A percentile compares a stretch with the other conserved stretches of the same genome.
Evolutionary conservation across 345 rosid species (phyloP).

Genomic region (Camelina neglecta): DNA sequence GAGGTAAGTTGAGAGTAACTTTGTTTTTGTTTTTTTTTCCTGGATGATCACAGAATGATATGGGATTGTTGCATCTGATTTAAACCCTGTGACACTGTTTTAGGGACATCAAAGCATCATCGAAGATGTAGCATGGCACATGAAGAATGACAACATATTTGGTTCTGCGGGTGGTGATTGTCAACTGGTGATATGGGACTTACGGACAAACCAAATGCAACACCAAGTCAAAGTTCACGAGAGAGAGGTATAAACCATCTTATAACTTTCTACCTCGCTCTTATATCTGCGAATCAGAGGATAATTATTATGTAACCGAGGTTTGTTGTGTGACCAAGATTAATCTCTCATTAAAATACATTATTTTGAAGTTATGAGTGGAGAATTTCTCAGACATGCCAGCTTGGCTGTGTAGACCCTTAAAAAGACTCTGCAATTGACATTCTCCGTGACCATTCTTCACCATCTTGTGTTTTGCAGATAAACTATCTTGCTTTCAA

Average conservation of each 20-base stretch:
- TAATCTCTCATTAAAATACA: background rate
- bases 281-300: background rate
- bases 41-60: background rate
- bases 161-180: conserved; percentile 94
- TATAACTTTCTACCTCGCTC: background rate
- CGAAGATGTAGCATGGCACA: conserved; percentile 92
- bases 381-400: background rate
- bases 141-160: conserved; percentile 78
- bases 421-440: background rate
- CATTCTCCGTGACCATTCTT: conserved; percentile 6
- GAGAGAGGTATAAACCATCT: conserved; percentile 62
- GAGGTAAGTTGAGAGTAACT: conserved; percentile 54
- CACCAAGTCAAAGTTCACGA: conserved; percentile 78
- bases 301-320: background rate
- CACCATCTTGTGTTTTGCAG: conserved; percentile 45
- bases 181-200: conserved; percentile 83
- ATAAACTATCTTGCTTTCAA: conserved; percentile 88
- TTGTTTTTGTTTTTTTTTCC: background rate
- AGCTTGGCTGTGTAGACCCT: background rate
- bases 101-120: conserved; percentile 81
- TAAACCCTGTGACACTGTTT: conserved; percentile 9
- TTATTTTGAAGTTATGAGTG: background rate
- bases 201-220: conserved; percentile 70
- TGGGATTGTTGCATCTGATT: conserved; percentile 14
- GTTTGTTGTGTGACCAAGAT: background rate